Conservation (phyloP, 768 basidiomycete species). For the Hydnomerulius pinastri region DNA sequence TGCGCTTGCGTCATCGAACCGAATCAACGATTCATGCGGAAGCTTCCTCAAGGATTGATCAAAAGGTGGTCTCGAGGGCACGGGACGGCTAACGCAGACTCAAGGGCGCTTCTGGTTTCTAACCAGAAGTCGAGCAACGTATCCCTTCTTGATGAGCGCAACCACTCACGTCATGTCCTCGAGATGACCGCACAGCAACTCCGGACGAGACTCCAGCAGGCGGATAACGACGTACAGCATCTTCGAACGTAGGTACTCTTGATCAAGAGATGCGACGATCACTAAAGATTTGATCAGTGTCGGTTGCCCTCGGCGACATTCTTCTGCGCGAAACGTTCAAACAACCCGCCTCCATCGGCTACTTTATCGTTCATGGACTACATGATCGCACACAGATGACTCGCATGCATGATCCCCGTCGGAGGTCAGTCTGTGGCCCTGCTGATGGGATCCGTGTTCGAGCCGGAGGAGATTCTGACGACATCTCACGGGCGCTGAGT, state of each 20-base stretch:
- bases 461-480: conserved; percentile 34
- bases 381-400: conserved; percentile 37
- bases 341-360: conserved; percentile 31
- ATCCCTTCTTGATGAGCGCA: conserved; percentile 83
- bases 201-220: conserved; percentile 74
- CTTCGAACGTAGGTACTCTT: conserved; percentile 55
- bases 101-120: conserved; percentile 85
- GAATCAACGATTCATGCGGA: conserved; percentile 93
- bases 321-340: conserved; percentile 19
- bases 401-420: conserved; percentile 29
- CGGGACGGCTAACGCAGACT: conserved; percentile 89
- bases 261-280: background rate
- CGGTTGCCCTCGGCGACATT: conserved; percentile 34
- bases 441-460: conserved; percentile 13
- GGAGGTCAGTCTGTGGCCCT: conserved; percentile 44
- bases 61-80: too few species aligned
- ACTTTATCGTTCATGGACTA: conserved; percentile 40
- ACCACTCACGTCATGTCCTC: conserved; percentile 84
- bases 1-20: conserved; percentile 88
- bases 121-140: conserved; percentile 96
- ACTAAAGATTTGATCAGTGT: conserved; percentile 44
- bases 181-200: conserved; percentile 77
- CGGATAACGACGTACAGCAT: conserved; percentile 78
- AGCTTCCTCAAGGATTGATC: conserved; percentile 88
- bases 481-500: too few species aligned